Base-by-base conservation (phyloP, 495 filamentous ascomycete species). In the Filosporella fistucella region DNA sequence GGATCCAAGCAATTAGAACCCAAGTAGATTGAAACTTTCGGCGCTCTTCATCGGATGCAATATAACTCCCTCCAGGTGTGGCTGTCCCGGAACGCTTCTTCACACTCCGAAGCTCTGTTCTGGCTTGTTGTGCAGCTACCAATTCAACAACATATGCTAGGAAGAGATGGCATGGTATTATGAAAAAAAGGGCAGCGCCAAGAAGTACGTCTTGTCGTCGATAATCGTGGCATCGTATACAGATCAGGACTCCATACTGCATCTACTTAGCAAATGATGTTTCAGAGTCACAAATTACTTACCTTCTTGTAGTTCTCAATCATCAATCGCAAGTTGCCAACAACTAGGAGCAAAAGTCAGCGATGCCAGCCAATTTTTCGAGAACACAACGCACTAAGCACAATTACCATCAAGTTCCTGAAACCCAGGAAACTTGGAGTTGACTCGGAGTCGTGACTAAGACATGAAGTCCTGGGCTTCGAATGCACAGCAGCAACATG, bases 221-320 rank as follows among this genome's bases (percentile, higher is more conserved):
- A 56, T 95, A 93, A 62, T 95, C 87, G 61, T 95, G 88, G 61
- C 91, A 95, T 54, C 80, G 79, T 42, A 98, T 74, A 60, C 91
- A 95, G 48, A 98, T 94, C 11, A 98, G 70, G 33, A 97, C 88
- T 20, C 91, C 91, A 61, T 96, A 96, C 85, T 93, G 58, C 25
- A n/a, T 20, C 34, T 26, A 54, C 60, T 60, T 47, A 64, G 58
- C 43, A 18, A 16, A 35, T 46, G 48, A 20, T 2, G n/a, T 30
- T 20, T 7, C 23, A 47, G 14, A 26, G 14, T 4, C 0, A 21
- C 16, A 38, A 3, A 23, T 21, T 9, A 35, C 68, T 56, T 56
- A 89, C 89, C 75, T 98, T 98, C 72, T 90, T 86, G 57, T 88
- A 95, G 58, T 98, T 98, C 69, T 97, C 93, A 56, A 98, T 88